phyloP scores from a whole-genome alignment of 306 rosid species.

The Castanospermum australe region DNA sequence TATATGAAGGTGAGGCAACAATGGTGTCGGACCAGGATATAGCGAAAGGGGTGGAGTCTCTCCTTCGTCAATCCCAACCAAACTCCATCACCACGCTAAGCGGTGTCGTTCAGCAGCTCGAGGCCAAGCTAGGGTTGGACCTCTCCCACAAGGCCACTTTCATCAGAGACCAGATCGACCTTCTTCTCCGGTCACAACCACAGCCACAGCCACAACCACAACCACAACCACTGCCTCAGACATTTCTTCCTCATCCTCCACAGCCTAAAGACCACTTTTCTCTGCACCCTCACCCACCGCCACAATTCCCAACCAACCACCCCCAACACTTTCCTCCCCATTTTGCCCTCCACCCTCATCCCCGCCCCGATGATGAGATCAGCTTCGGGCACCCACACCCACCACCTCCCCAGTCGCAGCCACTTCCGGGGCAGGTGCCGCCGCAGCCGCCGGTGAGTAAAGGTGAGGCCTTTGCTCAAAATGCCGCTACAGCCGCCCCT shows the following conservation, averaged over 20 bases:
- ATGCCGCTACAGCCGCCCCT: slow-evolving; percentile 30
- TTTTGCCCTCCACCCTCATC: slow-evolving; percentile 53
- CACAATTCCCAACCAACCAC: slow-evolving; percentile 42
- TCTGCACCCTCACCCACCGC: slow-evolving; percentile 31
- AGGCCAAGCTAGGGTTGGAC: slow-evolving; percentile 61
- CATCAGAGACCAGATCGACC: slow-evolving; percentile 76
- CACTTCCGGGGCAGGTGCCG: background rate
- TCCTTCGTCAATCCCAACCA: slow-evolving; percentile 62
- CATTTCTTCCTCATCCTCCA: slow-evolving; percentile 23
- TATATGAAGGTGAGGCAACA: slow-evolving; percentile 44
- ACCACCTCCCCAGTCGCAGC: slow-evolving; percentile 8
- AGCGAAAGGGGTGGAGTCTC: slow-evolving; percentile 67
- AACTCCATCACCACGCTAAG: slow-evolving; percentile 54
- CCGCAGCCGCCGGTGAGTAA: slow-evolving; percentile 10
- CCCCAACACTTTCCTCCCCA: slow-evolving; percentile 59
- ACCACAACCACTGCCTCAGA: slow-evolving; percentile 32
- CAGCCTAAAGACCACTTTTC: slow-evolving; percentile 47
- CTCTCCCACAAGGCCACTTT: slow-evolving; percentile 66
- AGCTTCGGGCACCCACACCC: slow-evolving; percentile 44
- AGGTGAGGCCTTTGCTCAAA: slow-evolving; percentile 25
- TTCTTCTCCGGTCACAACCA: slow-evolving; percentile 58
- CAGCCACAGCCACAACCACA: slow-evolving; percentile 27
- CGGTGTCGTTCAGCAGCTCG: slow-evolving; percentile 72
- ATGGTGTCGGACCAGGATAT: slow-evolving; percentile 80
- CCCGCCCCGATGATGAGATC: slow-evolving; percentile 32